Evolutionary conservation across 2,329 filamentous ascomycete species (phyloP).

Genomic region (Fusarium sp.): DNA sequence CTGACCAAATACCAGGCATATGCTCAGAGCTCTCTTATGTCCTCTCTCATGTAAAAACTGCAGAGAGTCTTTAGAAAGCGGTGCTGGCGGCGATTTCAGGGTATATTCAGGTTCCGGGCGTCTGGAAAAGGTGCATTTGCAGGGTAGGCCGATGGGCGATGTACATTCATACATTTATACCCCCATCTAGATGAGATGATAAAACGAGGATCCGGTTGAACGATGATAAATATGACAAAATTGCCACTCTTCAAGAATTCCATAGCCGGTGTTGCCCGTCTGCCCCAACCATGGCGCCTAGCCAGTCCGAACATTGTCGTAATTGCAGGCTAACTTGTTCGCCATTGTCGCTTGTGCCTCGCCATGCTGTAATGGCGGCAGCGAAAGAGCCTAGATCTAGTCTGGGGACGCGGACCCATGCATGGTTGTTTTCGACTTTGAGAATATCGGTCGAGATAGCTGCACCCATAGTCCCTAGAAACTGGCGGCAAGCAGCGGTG

Average conservation of each 20-base stretch:
- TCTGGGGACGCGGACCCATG: conserved; percentile 74
- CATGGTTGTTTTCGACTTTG: conserved; percentile 65
- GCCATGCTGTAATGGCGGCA: conserved; percentile 75
- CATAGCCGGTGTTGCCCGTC: conserved; percentile 61
- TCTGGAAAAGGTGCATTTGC: conserved; percentile 48
- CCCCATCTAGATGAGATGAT: conserved; percentile 43
- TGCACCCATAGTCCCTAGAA: conserved; percentile 76
- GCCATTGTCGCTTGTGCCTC: conserved; percentile 59
- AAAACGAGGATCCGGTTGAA: conserved; percentile 38
- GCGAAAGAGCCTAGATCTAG: conserved; percentile 71
- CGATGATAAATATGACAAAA: conserved; percentile 32
- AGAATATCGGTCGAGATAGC: conserved; percentile 79
- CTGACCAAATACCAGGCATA: conserved; percentile 72
- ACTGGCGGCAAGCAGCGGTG: conserved; percentile 72
- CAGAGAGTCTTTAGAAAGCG: conserved; percentile 25
- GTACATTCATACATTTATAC: conserved; percentile 48
- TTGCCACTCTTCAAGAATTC: conserved; percentile 54
- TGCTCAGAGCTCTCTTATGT: conserved; percentile 84
- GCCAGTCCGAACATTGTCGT: conserved; percentile 72
- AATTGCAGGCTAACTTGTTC: conserved; percentile 66
- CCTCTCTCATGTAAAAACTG: conserved; percentile 73
- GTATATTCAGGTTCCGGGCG: conserved; percentile 43
- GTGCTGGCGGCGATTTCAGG: conserved; percentile 31
- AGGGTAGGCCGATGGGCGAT: conserved; percentile 43
- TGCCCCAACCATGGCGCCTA: conserved; percentile 69